Percentiles rank a stretch among this genome's conserved stretches.
Conservation (phyloP, 163 green algal genomes). For the Trebouxiophyceae sp. region DNA sequence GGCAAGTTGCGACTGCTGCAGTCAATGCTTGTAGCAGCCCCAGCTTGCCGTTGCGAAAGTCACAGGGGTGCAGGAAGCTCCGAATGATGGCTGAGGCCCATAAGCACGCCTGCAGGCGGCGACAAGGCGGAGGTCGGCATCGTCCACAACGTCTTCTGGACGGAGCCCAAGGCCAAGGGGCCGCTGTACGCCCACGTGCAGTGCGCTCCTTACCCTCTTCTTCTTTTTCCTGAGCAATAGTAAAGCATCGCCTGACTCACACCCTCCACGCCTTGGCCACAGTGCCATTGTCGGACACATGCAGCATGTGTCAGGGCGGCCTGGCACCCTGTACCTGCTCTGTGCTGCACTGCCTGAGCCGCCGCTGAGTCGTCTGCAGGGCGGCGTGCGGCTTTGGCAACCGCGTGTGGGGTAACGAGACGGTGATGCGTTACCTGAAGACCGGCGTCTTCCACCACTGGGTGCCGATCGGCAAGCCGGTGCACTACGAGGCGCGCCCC, state of each 20-base stretch:
- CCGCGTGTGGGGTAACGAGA: constrained; percentile 58
- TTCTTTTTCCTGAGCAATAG: too few species aligned
- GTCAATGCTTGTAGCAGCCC: too few species aligned
- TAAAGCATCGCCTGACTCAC: too few species aligned
- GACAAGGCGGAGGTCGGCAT: constrained; percentile 49
- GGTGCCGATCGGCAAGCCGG: constrained; percentile 25
- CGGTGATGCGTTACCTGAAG: constrained; percentile 68
- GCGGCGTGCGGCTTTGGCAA: constrained; percentile 10
- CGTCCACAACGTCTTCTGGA: constrained; percentile 61
- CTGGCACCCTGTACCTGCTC: too few species aligned
- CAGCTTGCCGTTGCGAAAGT: too few species aligned
- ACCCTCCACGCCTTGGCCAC: too few species aligned
- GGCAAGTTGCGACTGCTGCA: too few species aligned
- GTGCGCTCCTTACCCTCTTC: too few species aligned
- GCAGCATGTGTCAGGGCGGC: not conserved
- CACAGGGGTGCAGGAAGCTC: too few species aligned
- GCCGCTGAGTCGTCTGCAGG: not conserved
- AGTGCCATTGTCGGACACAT: not conserved
- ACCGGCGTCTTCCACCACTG: constrained; percentile 52
- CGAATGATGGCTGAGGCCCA: too few species aligned
- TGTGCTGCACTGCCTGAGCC: too few species aligned
- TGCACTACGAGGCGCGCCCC: constrained; percentile 20
- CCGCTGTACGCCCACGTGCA: constrained; percentile 25
- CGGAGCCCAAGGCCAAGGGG: constrained; percentile 30
- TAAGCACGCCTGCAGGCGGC: constrained; percentile 39